Conservation (phyloP, 2,329 filamentous ascomycete genomes). For the Aspergillus uvarum region DNA sequence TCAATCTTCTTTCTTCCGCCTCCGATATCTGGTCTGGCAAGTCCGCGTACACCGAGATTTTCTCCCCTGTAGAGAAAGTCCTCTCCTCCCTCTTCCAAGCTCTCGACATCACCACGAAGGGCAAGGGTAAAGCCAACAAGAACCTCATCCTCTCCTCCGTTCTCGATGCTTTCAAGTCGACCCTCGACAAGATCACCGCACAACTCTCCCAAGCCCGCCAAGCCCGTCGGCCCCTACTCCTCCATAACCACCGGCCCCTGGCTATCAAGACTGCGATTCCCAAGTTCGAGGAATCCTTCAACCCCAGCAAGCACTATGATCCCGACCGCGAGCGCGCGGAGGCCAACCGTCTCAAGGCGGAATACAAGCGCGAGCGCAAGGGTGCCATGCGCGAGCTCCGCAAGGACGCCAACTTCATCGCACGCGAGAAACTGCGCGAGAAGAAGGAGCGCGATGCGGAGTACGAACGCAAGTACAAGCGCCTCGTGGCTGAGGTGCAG, state of each 20-base stretch:
- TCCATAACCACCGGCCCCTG: slow-evolving; percentile 85
- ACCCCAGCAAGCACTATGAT: slow-evolving; percentile 96
- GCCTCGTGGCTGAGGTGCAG: slow-evolving; percentile 91
- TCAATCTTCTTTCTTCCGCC: slow-evolving; percentile 66
- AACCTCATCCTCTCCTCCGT: slow-evolving; percentile 49
- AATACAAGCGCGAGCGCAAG: slow-evolving; percentile 95
- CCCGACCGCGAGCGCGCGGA: slow-evolving; percentile 88
- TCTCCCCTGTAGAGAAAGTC: slow-evolving; percentile 62
- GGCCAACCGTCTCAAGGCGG: slow-evolving; percentile 76
- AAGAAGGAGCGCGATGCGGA: slow-evolving; percentile 92
- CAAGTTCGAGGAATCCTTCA: slow-evolving; percentile 95
- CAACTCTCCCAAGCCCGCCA: slow-evolving; percentile 60
- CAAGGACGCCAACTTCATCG: slow-evolving; percentile 93
- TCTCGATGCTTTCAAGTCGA: slow-evolving; percentile 31
- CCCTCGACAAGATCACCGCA: slow-evolving; percentile 39
- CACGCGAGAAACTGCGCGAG: slow-evolving; percentile 80
- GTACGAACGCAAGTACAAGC: slow-evolving; percentile 95
- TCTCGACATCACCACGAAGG: neutral
- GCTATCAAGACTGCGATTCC: slow-evolving; percentile 86
- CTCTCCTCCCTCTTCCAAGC: slow-evolving; percentile 61
- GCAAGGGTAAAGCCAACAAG: slow-evolving; percentile 38
- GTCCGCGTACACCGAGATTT: slow-evolving; percentile 74
- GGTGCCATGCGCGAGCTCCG: slow-evolving; percentile 89
- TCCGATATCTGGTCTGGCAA: slow-evolving; percentile 73
- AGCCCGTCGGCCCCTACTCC: slow-evolving; percentile 72